Base-by-base conservation (phyloP, 495 filamentous ascomycete species). In the Penicillium roqueforti region DNA sequence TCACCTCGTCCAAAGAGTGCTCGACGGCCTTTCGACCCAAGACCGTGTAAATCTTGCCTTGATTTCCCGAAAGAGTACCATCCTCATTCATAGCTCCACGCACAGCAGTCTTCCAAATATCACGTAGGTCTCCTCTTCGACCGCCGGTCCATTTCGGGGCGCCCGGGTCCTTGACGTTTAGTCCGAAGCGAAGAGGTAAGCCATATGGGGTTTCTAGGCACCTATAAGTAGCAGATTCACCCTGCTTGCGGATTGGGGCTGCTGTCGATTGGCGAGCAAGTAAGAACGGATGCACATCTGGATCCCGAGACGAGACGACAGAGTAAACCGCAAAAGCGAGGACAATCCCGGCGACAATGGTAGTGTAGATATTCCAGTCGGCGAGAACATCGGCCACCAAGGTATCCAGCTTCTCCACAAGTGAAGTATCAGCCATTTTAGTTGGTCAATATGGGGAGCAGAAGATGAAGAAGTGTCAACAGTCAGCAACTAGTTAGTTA, bases 241-340 rank as follows among this genome's bases (percentile, higher is more conserved):
- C 87, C 26, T 87, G 79, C 51, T 92, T 84, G 57, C 95, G 83
- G 26, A 99, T 86, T 6, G 85, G 82, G 10, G 87, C 85, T 36
- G 84, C 74, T 45, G 85, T 79, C 25, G 89, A 82, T 72, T 97
- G 93, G 32, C 93, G 84, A 46, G 87, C 85, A 36, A 99, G 84
- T 20, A 97, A 80, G 60, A 95, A 83, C 6, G 93, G 95, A 68
- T 97, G 92, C 9, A 87, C 85, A 72, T 97, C 93, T 1, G 95
- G 88, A 32, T 96, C 91, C 37, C 75, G 72, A 7, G 75, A 75
- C 46, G 77, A 80, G 42, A 86, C 66, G 28, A 85, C 65, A 14
- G 80, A 83, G 61, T 88, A 87, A 55, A 82, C 73, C 22, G 91
- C 70, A 58, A 86, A 74, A 31, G 79, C 78, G 43, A 80, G 67